Evolutionary conservation across 106 monocot species (phyloP).

Genomic region (Hemerocallis citrina): DNA sequence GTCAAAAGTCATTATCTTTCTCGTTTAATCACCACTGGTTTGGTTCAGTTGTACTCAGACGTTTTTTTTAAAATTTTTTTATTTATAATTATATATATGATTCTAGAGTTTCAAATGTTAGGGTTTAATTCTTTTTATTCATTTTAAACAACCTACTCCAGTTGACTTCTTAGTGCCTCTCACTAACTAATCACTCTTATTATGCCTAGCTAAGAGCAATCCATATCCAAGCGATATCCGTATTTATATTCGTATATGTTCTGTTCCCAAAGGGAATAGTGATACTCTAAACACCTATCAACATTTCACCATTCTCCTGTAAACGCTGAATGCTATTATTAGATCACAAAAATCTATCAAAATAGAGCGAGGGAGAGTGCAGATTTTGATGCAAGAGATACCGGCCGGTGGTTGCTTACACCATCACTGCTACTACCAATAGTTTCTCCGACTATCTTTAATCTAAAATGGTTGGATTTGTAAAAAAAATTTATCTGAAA

Average conservation of each 20-base stretch:
- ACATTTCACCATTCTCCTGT: no score
- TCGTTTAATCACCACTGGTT: neutral
- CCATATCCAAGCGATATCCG: neutral
- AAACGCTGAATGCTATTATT: no score
- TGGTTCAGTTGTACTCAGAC: no score
- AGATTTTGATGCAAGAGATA: conserved; percentile 1
- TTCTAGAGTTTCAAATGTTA: neutral
- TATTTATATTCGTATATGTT: neutral
- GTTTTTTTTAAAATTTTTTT: no score
- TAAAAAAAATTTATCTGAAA: neutral
- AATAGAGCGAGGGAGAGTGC: neutral
- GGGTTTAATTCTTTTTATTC: neutral
- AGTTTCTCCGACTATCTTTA: neutral
- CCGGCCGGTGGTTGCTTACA: neutral
- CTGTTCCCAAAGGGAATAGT: neutral
- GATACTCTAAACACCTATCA: no score
- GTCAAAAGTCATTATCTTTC: neutral
- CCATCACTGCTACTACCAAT: conserved; percentile 6
- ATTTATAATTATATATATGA: neutral
- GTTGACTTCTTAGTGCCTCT: neutral
- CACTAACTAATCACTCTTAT: neutral
- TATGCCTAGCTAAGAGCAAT: neutral
- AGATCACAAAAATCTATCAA: no score
- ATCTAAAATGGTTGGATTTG: neutral
- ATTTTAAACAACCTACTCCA: neutral